Evolutionary conservation across 805 yeast species (phyloP).

Genomic region (Candida xiaguanensis): DNA sequence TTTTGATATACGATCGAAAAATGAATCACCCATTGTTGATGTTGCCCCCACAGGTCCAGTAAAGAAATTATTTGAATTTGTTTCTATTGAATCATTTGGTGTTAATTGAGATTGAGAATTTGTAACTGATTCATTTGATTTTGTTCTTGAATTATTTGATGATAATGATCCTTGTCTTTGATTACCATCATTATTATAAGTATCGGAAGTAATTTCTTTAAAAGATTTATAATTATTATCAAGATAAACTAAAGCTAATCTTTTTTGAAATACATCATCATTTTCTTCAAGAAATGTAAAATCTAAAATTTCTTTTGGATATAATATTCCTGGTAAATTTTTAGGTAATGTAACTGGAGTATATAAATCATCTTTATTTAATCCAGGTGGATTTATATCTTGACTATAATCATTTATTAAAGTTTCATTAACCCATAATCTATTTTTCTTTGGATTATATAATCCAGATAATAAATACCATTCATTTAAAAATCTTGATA

Average conservation of each 20-base stretch:
- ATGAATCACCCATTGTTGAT: slow-evolving; percentile 4
- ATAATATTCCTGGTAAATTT: slow-evolving; percentile 24
- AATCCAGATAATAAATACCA: slow-evolving; percentile 29
- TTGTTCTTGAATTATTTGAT: slow-evolving; percentile 3
- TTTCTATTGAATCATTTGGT: slow-evolving; percentile 3
- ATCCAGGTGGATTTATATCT: slow-evolving; percentile 3
- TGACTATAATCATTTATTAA: slow-evolving; percentile 12
- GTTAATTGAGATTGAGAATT: slow-evolving; percentile 6
- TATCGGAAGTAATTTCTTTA: slow-evolving; percentile 4
- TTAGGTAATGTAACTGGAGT: slow-evolving; percentile 20
- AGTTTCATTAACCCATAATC: slow-evolving; percentile 16
- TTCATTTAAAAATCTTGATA: slow-evolving; percentile 30
- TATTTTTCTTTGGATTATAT: slow-evolving; percentile 15
- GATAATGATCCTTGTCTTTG: slow-evolving; percentile 2
- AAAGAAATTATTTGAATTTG: slow-evolving; percentile 1
- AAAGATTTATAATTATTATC: slow-evolving; percentile 16
- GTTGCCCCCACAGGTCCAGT: not conserved
- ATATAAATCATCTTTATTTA: slow-evolving; percentile 14
- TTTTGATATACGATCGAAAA: slow-evolving; percentile 2
- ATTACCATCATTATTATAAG: not conserved
- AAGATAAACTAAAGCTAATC: slow-evolving; percentile 20
- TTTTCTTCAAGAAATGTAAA: slow-evolving; percentile 6
- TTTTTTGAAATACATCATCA: slow-evolving; percentile 9
- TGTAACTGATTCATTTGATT: not conserved
- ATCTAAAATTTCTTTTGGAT: slow-evolving; percentile 19